Conservation (phyloP, 2,329 filamentous ascomycete genomes). For the Ophiostoma ulmi region DNA sequence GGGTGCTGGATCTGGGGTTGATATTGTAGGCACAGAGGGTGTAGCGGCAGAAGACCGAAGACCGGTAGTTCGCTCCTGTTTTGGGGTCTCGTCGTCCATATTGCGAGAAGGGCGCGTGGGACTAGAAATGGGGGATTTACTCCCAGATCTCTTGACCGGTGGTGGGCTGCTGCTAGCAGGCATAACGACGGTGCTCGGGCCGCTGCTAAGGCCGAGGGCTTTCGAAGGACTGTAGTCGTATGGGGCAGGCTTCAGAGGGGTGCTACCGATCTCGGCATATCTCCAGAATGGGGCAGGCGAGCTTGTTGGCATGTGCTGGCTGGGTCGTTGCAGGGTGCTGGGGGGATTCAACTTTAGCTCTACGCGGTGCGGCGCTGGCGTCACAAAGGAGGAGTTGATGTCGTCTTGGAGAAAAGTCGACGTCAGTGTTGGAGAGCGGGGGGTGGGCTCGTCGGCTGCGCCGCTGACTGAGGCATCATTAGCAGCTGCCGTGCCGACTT, state of each 20-base stretch:
- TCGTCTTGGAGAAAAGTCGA: constrained; percentile 61
- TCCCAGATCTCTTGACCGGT: constrained; percentile 35
- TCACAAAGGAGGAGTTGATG: constrained; percentile 58
- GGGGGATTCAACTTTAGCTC: constrained; percentile 72
- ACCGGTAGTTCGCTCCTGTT: not conserved
- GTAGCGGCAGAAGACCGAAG: not conserved
- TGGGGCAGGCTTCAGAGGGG: constrained; percentile 52
- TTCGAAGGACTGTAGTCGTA: constrained; percentile 59
- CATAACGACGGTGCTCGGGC: constrained; percentile 32
- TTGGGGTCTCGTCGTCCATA: constrained; percentile 7
- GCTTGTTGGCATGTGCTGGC: constrained; percentile 79
- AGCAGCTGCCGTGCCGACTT: constrained; percentile 19
- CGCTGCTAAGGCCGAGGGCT: constrained; percentile 24
- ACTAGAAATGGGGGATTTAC: constrained; percentile 50
- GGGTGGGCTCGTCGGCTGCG: constrained; percentile 35
- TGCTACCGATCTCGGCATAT: constrained; percentile 71
- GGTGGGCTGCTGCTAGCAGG: constrained; percentile 57
- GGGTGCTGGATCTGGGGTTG: not conserved
- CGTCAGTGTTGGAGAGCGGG: constrained; percentile 56
- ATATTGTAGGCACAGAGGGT: not conserved
- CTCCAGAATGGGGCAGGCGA: constrained; percentile 87
- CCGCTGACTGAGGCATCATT: constrained; percentile 22
- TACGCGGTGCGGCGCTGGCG: constrained; percentile 66
- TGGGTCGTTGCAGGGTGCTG: constrained; percentile 73
- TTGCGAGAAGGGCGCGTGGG: constrained; percentile 36